These are phyloP conservation scores for Cochlearia excelsa DNA, from an alignment of 345 rosid species.

Conservation along the genomic window DNA sequence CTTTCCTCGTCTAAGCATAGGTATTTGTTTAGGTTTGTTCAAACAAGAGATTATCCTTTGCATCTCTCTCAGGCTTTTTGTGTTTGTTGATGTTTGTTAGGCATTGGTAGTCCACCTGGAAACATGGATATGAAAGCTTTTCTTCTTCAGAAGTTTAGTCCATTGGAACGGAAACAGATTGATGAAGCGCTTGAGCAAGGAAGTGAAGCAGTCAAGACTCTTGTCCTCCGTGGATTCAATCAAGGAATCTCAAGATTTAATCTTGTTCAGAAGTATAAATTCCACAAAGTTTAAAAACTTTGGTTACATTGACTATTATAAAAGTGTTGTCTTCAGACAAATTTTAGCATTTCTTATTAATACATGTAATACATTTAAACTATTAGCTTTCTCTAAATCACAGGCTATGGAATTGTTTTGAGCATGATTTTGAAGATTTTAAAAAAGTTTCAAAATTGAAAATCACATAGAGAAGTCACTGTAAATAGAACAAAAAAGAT, in stretches of 20 bases:
- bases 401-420: too few relatives aligned
- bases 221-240: constrained; percentile 60
- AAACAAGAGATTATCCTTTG: not conserved
- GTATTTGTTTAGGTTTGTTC: constrained; percentile 31
- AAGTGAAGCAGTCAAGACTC: constrained; percentile 57
- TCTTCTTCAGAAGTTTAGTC: constrained; percentile 80
- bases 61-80: not conserved
- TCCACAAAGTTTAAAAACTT: constrained; percentile 47
- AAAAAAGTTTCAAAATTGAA: constrained; percentile 25
- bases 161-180: constrained; percentile 64
- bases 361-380: too few relatives aligned
- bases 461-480: constrained; percentile 14
- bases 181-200: constrained; percentile 67
- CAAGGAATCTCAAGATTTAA: constrained; percentile 60
- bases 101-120: constrained; percentile 91
- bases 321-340: too few relatives aligned
- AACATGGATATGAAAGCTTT: constrained; percentile 90
- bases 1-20: constrained; percentile 79
- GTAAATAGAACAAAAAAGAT: constrained; percentile 21
- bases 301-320: too few relatives aligned
- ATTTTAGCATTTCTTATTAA: too few relatives aligned
- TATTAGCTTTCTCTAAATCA: too few relatives aligned
- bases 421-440: not conserved
- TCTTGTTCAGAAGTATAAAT: constrained; percentile 70
- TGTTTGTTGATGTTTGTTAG: constrained; percentile 36